These are phyloP conservation scores for Suhomyces coccinellae DNA, from an alignment of 1,139 yeast genomes.

Conservation along the genomic window DNA sequence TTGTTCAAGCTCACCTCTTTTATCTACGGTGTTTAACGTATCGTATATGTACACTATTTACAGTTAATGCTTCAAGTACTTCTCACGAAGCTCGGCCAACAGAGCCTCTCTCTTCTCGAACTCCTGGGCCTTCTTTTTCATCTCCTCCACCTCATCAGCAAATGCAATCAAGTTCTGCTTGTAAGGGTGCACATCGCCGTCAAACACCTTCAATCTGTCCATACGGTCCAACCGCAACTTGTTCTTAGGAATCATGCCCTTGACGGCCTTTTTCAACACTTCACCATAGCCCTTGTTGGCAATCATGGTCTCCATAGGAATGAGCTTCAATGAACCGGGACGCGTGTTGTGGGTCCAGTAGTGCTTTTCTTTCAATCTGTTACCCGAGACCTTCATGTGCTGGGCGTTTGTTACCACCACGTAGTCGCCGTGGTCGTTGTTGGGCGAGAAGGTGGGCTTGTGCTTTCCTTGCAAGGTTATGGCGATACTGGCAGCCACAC, in stretches of 20 bases:
- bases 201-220: constrained; percentile 81
- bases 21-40: not conserved
- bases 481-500: constrained; percentile 88
- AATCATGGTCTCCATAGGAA: constrained; percentile 77
- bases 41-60: constrained; percentile 9
- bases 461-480: constrained; percentile 90
- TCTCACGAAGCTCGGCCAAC: constrained; percentile 36
- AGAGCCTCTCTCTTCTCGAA: constrained; percentile 40
- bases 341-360: constrained; percentile 89
- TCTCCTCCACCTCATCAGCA: constrained; percentile 73
- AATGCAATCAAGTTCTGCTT: constrained; percentile 78
- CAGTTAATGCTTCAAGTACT: constrained; percentile 30
- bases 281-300: constrained; percentile 86
- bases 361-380: constrained; percentile 76
- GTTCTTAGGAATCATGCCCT: constrained; percentile 95
- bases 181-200: constrained; percentile 88
- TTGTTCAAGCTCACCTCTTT: not conserved
- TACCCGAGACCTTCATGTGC: constrained; percentile 76
- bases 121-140: constrained; percentile 40
- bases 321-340: constrained; percentile 85
- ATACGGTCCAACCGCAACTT: constrained; percentile 75
- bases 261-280: constrained; percentile 78
- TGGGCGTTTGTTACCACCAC: constrained; percentile 95
- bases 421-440: constrained; percentile 90
- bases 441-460: constrained; percentile 78